Base-by-base conservation (phyloP, 257 asterid genomes). In the Henckelia pumila region DNA sequence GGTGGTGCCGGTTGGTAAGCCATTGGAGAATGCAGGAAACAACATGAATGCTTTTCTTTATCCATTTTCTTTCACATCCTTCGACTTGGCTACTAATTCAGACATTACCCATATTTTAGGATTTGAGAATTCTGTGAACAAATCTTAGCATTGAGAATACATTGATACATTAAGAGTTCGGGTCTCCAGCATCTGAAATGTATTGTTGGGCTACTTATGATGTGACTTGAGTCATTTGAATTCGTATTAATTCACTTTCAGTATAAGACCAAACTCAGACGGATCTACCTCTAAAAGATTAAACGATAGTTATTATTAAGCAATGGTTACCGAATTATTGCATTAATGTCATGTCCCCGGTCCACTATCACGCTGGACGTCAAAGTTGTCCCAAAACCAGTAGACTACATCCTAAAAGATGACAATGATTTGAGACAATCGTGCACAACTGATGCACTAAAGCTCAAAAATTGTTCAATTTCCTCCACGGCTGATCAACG, bases 41-140 rank as follows among this genome's bases (percentile, higher is more conserved):
- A 70, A 85, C 23, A 82, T 81, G 91, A 77, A 87, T 8, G 61
- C 81, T 8, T 62, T 63, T 14, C 75, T 89, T 16, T 56, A 80
- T 37, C 91, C 96, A 0, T 80, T 75, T 65, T 87, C 95, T 6
- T 40, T 89, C 24, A 83, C 87, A 1, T 78, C 89, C 8, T 40
- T 83, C 40, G 95, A 89, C 71, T 66, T 86, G 59, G 68, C 78
- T 25, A 58, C 63, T 29, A 63, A 69, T 58, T 71, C 85, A 8
- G 60, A 69, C 8, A 26, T 8, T 17, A 67, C 80, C 64, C 64
- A 59, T 73, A 72, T 66, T 25, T 71, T 66, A 66, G 82, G 76
- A 67, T 77, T 78, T 49, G 78, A 11, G 19, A 14, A 56, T 72
- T 55, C 79, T 55, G 76, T 22, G 26, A 66, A 63, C 75, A 69